These are phyloP conservation scores for Ascosphaera acerosa DNA, from an alignment of 2,329 filamentous ascomycete genomes.

Conservation along the genomic window DNA sequence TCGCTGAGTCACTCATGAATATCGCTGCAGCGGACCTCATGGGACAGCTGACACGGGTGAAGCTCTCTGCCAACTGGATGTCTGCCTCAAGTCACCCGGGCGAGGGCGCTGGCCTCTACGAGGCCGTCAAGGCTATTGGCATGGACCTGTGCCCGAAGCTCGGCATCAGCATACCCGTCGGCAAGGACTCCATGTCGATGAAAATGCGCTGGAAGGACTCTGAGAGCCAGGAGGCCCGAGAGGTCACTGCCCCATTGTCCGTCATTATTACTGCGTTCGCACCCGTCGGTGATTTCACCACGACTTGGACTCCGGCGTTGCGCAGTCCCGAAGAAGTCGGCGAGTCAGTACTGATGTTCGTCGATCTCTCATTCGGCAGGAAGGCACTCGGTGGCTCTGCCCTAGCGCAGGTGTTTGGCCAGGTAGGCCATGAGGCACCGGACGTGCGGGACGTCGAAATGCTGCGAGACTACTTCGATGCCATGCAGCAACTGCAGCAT, in stretches of 20 bases:
- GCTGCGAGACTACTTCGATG: constrained; percentile 79
- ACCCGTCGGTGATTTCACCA: constrained; percentile 53
- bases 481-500: constrained; percentile 42
- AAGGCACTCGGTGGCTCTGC: constrained; percentile 76
- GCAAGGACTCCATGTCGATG: constrained; percentile 98
- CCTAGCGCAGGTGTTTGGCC: constrained; percentile 66
- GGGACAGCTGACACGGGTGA: constrained; percentile 50
- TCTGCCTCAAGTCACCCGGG: constrained; percentile 81
- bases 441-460: constrained; percentile 63
- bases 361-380: constrained; percentile 62
- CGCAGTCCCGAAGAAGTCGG: constrained; percentile 65
- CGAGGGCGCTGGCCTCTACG: constrained; percentile 76
- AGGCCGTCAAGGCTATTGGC: constrained; percentile 79
- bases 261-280: constrained; percentile 79
- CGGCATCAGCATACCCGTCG: constrained; percentile 84
- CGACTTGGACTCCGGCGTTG: constrained; percentile 85
- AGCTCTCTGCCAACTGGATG: constrained; percentile 97
- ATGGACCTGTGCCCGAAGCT: constrained; percentile 76
- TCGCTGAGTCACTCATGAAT: constrained; percentile 83
- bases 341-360: constrained; percentile 67
- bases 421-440: constrained; percentile 61
- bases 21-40: constrained; percentile 55
- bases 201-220: constrained; percentile 81
- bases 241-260: constrained; percentile 78
- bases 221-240: constrained; percentile 40